A percentile compares a stretch with the other conserved stretches of the same genome.
phyloP scores from a whole-genome alignment of 2,329 filamentous ascomycete species.

The Fusarium acutatum region DNA sequence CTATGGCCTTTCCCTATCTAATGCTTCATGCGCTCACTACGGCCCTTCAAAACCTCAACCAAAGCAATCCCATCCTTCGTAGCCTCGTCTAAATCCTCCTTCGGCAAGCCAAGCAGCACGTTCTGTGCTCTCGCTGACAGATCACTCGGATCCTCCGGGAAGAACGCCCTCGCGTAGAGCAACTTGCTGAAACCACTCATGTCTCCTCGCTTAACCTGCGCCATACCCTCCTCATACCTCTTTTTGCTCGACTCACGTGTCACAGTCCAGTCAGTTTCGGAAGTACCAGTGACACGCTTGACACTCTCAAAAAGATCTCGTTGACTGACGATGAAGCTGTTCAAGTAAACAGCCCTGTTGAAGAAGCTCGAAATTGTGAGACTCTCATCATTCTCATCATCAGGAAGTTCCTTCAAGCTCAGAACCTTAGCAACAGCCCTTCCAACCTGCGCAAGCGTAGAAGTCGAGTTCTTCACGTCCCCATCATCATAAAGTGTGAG shows the following conservation, averaged over 20 bases:
- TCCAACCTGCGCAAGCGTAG: constrained; percentile 65
- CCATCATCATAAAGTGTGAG: constrained; percentile 60
- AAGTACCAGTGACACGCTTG: constrained; percentile 65
- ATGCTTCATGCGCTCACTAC: constrained; percentile 24
- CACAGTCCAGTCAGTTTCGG: constrained; percentile 67
- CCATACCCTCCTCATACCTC: constrained; percentile 56
- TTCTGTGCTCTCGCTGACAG: constrained; percentile 55
- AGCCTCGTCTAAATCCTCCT: constrained; percentile 63
- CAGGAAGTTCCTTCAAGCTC: constrained; percentile 55
- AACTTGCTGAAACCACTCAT: constrained; percentile 53
- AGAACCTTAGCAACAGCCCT: constrained; percentile 60
- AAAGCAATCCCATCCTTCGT: constrained; percentile 58
- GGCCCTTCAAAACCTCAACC: constrained; percentile 41
- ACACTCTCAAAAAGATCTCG: constrained; percentile 69
- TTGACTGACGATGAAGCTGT: constrained; percentile 66
- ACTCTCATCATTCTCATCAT: constrained; percentile 42
- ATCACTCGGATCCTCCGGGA: constrained; percentile 42
- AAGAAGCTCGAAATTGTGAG: constrained; percentile 48
- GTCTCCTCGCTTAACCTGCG: constrained; percentile 52
- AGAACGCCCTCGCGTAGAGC: constrained; percentile 64
- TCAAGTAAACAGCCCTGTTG: constrained; percentile 60
- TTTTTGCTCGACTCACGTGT: constrained; percentile 54
- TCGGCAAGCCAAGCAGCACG: constrained; percentile 58
- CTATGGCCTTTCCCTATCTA: neutral
- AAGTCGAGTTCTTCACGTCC: constrained; percentile 47